Evolutionary conservation across 345 rosid species (phyloP), one percentile per base, ranked within the genome.

Genomic region (Sonneratia alba): DNA sequence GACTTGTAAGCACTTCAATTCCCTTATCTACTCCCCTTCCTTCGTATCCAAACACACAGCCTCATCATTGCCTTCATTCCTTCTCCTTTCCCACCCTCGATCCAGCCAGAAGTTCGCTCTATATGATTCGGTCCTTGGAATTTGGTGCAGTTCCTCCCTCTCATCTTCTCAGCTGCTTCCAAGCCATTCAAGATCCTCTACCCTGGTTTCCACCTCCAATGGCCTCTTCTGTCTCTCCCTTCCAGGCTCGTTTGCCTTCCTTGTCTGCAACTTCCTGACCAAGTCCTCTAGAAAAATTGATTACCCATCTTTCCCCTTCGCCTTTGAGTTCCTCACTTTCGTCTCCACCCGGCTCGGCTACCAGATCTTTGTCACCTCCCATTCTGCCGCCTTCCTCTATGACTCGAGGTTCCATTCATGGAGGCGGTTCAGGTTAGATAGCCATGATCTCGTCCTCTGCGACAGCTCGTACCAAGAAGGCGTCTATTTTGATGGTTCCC

Each of bases 41-140:
- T 89, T 89, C 78, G 75, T 84, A 48, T 88, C 97, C 75, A 87
- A 75, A 57, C 83, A 70, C 79, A 72, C 34, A 18, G 77, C 90
- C 75, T 78, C 77, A 71, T 71, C 82, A 42, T 75, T 84, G 69
- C 81, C 97, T 76, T 84, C 93, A 0, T 90, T 88, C 64, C 86
- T 94, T 67, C 77, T 91, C 75, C 87, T 91, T 64, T 91, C 93
- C 59, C 96, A 91, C 67, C 92, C 96, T 68, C 91, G 89, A 64
- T 83, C 84, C 32, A 37, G 74, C 14, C 72, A 79, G 18, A 77
- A 78, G 3, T 87, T 82, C 74, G 86, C 88, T 68, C 78, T 93
- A 9, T 93, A 89, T 36, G 90, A 91, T 76, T 82, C 88, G 13
- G 65, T 42, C 38, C 78, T 67, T 66, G 85, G 84, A 67, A 45